Evolutionary conservation across 108 stramenopile genomes (phyloP), one percentile per base, ranked within the genome.

Genomic region (Cylindrotheca closterium): DNA sequence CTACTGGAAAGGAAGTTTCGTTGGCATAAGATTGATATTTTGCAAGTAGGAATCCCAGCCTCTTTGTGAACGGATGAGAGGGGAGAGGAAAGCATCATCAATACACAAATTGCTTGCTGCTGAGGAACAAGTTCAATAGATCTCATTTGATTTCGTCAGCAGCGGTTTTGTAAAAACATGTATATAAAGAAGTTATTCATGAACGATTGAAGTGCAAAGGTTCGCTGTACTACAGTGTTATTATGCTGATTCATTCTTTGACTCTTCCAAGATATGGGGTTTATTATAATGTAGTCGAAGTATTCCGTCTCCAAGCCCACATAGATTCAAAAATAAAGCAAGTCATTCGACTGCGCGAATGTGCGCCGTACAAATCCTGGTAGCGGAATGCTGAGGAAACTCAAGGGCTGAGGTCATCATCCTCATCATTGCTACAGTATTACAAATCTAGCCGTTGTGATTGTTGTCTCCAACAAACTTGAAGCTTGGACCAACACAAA

Each of bases 101-200:
- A 7, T 45, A 45, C 42, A 45, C 12, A 45, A 45, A 15, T 15
- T 12, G 15, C 15, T 12, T 45, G 42, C 42, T 45, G 42, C 42
- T 15, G 15, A 12, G 15, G 7, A 45, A 15, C 15, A 45, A 45
- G 5, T 45, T 72, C 63, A 82, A 59, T 93, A 93, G n/a, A n/a
- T n/a, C n/a, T n/a, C n/a, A n/a, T n/a, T n/a, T n/a, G n/a, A n/a
- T n/a, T n/a, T n/a, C n/a, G n/a, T n/a, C n/a, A n/a, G n/a, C n/a
- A n/a, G n/a, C n/a, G n/a, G n/a, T n/a, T n/a, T n/a, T n/a, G n/a
- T n/a, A n/a, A n/a, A n/a, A n/a, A n/a, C n/a, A n/a, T n/a, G n/a
- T n/a, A n/a, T n/a, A n/a, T n/a, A n/a, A n/a, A n/a, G n/a, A n/a
- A n/a, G n/a, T n/a, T n/a, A n/a, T n/a, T n/a, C n/a, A n/a, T n/a